Evolutionary conservation across 2,329 filamentous ascomycete genomes (phyloP).

Genomic region (Colletotrichum neosansevieriae): DNA sequence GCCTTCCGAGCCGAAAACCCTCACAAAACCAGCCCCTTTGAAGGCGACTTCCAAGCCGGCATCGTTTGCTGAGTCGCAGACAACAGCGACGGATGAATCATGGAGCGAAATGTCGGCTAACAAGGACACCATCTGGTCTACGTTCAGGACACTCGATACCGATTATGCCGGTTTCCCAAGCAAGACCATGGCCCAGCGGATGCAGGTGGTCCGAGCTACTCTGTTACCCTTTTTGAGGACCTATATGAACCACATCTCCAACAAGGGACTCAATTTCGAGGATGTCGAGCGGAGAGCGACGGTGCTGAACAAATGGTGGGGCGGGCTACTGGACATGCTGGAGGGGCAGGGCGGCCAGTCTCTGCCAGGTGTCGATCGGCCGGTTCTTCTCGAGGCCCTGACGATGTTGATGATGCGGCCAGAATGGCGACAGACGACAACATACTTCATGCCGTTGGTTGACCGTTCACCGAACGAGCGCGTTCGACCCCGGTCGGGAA

Average conservation of each 20-base stretch:
- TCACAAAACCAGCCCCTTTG: constrained; percentile 4
- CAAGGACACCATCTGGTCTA: constrained; percentile 67
- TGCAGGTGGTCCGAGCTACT: constrained; percentile 77
- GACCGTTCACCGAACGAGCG: constrained; percentile 65
- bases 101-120: constrained; percentile 57
- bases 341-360: constrained; percentile 76
- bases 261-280: constrained; percentile 74
- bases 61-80: constrained; percentile 53
- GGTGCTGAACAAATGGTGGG: constrained; percentile 94
- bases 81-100: constrained; percentile 58
- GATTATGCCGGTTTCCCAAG: constrained; percentile 70
- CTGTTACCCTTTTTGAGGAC: constrained; percentile 83
- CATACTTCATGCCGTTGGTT: constrained; percentile 72
- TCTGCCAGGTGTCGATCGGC: constrained; percentile 86
- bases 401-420: constrained; percentile 87
- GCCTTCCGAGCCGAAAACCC: neutral
- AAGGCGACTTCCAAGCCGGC: constrained; percentile 52
- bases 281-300: constrained; percentile 84
- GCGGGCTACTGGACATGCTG: constrained; percentile 82
- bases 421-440: constrained; percentile 85
- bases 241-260: constrained; percentile 76
- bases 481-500: constrained; percentile 59
- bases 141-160: constrained; percentile 67
- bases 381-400: constrained; percentile 81
- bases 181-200: constrained; percentile 80